Conservation (phyloP, 108 stramenopile genomes). For the Ochromonas danica region DNA sequence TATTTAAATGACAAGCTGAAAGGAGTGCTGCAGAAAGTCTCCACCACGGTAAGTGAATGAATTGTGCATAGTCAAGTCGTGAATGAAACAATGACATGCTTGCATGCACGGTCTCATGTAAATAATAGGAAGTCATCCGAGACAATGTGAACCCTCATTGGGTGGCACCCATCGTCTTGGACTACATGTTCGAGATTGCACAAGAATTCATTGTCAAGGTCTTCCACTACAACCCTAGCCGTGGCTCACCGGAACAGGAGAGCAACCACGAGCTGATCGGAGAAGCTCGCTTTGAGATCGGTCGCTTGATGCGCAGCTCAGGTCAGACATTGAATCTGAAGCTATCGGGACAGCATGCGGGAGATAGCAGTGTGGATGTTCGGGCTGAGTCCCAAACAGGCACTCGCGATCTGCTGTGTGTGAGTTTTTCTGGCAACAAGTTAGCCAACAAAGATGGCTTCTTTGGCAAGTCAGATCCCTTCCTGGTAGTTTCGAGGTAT, state of each 20-base stretch:
- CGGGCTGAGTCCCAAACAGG: not conserved
- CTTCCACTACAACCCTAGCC: not conserved
- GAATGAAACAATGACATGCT: too few relatives aligned
- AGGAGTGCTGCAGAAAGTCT: too few relatives aligned
- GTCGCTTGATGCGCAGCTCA: not conserved
- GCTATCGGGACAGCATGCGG: too few relatives aligned
- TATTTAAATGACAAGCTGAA: not conserved
- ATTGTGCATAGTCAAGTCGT: too few relatives aligned
- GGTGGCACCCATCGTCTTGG: not conserved
- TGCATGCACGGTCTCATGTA: too few relatives aligned
- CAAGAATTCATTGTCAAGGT: slow-evolving; percentile 1
- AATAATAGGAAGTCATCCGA: not conserved
- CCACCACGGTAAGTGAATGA: too few relatives aligned
- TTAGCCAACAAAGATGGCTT: slow-evolving; percentile 74
- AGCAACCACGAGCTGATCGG: not conserved
- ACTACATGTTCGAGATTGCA: not conserved
- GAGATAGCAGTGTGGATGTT: too few relatives aligned
- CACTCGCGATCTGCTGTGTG: not conserved
- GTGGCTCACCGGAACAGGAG: not conserved
- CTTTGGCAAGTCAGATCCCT: slow-evolving; percentile 73
- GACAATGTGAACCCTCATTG: not conserved
- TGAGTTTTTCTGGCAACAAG: slow-evolving; percentile 60
- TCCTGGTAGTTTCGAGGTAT: slow-evolving; percentile 43
- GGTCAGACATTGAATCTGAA: too few relatives aligned
- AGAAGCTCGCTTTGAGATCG: not conserved